Conservation (phyloP, 371 early-diverging fungal species). For the Mucor circinelloides region DNA sequence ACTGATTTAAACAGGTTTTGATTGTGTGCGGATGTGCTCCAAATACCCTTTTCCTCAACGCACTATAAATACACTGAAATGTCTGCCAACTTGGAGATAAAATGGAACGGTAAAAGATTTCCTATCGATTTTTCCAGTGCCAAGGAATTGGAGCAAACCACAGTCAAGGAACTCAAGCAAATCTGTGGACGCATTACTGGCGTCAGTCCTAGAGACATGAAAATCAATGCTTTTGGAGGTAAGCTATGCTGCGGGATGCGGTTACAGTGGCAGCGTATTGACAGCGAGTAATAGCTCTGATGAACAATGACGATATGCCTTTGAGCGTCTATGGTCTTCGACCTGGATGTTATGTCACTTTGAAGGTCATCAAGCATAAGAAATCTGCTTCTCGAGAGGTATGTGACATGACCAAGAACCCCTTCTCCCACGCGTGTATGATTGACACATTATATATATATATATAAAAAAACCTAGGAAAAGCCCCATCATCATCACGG, state of each 20-base stretch:
- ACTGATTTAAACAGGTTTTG: background rate
- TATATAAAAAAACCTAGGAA: background rate
- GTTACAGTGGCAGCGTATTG: background rate
- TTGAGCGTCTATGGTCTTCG: constrained; percentile 18
- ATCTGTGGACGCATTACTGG: constrained; percentile 35
- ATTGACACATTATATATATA: background rate
- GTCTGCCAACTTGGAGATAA: constrained; percentile 24
- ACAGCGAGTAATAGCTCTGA: background rate
- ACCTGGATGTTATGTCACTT: constrained; percentile 10
- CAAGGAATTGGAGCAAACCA: constrained; percentile 24
- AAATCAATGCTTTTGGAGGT: constrained; percentile 46
- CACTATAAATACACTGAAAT: background rate
- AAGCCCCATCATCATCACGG: background rate
- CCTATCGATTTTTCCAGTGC: constrained; percentile 26
- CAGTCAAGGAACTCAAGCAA: constrained; percentile 34
- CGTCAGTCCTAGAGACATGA: constrained; percentile 20
- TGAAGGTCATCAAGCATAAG: constrained; percentile 7
- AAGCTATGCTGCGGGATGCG: background rate
- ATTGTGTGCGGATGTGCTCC: background rate
- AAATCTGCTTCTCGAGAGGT: constrained; percentile 3
- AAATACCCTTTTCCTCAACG: background rate
- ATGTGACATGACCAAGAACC: background rate
- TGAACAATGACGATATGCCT: constrained; percentile 20
- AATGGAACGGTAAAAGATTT: constrained; percentile 34
- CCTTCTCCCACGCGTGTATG: background rate